These are phyloP conservation scores for Termitomyces eurrhizus DNA, from an alignment of 768 basidiomycete species.

Conservation along the genomic window DNA sequence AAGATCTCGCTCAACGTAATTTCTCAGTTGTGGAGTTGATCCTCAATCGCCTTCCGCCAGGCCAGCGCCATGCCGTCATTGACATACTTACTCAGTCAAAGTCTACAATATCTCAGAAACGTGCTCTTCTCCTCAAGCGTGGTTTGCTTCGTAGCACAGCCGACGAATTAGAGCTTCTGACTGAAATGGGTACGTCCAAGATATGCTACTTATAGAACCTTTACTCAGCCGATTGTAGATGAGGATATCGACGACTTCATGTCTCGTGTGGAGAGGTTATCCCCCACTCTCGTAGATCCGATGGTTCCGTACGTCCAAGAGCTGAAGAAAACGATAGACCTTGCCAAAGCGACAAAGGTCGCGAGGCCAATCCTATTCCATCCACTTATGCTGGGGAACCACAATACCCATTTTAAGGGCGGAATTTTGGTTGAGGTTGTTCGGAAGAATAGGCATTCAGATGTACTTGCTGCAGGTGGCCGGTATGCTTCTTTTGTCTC, in stretches of 20 bases:
- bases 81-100: constrained; percentile 68
- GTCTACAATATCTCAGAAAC: constrained; percentile 63
- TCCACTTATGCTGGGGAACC: constrained; percentile 70
- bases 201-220: background rate
- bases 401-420: constrained; percentile 62
- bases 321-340: constrained; percentile 58
- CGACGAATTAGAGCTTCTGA: constrained; percentile 72
- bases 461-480: constrained; percentile 79
- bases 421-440: constrained; percentile 78
- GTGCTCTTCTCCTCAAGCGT: constrained; percentile 63
- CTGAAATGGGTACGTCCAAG: constrained; percentile 48
- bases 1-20: background rate
- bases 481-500: constrained; percentile 40
- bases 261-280: constrained; percentile 54
- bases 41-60: constrained; percentile 57
- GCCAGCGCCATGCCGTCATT: constrained; percentile 50
- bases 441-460: constrained; percentile 57
- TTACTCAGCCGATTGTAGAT: constrained; percentile 31
- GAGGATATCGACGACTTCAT: constrained; percentile 59
- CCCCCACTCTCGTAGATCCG: constrained; percentile 45
- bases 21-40: constrained; percentile 60
- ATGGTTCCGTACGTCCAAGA: constrained; percentile 55
- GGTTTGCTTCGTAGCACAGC: constrained; percentile 61
- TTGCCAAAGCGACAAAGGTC: constrained; percentile 60
- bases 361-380: constrained; percentile 59